phyloP scores from a whole-genome alignment of 148 eudicot species.

The Vaccinium vitisidaea region DNA sequence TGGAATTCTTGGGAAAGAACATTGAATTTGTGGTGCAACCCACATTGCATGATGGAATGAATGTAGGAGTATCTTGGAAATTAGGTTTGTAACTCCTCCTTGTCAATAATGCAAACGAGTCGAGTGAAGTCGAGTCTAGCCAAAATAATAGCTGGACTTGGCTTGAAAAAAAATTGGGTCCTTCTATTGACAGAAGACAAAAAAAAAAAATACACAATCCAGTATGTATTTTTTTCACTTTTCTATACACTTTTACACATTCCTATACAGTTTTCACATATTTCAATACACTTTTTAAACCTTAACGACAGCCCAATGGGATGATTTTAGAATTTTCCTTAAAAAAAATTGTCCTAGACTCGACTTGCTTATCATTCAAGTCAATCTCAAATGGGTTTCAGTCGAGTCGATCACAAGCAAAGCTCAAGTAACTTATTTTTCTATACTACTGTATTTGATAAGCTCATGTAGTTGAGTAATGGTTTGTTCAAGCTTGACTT shows the following conservation, averaged over 20 bases:
- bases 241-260: too few species aligned
- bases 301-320: too few species aligned
- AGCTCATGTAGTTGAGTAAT: background rate
- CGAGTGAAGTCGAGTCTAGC: background rate
- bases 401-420: background rate
- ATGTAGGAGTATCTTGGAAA: conserved; percentile 57
- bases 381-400: background rate
- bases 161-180: background rate
- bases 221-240: too few species aligned
- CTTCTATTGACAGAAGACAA: too few species aligned
- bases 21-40: conserved; percentile 52
- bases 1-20: conserved; percentile 42
- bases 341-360: background rate
- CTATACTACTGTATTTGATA: too few species aligned
- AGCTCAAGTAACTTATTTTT: background rate
- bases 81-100: conserved; percentile 37
- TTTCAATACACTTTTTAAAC: too few species aligned
- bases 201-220: too few species aligned
- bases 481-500: background rate
- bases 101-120: background rate
- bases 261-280: too few species aligned
- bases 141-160: background rate
- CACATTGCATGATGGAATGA: conserved; percentile 53
- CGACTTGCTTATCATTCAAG: background rate
- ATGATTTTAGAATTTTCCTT: too few species aligned